phyloP scores from a whole-genome alignment of 192 early-diverging fungal genomes.

The Mortierella claussenii region DNA sequence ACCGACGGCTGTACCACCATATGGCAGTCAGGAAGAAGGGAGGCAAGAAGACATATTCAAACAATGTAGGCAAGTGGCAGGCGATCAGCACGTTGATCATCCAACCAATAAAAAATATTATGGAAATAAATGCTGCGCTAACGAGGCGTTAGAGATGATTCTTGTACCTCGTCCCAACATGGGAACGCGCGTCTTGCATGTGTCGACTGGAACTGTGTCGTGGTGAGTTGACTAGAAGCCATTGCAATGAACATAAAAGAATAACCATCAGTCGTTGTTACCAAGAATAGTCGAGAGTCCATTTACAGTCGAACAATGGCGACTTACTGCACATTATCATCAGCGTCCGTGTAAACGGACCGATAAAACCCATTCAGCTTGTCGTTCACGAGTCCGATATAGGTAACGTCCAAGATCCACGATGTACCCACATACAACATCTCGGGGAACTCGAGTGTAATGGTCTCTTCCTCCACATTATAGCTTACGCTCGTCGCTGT shows the following conservation, averaged over 20 bases:
- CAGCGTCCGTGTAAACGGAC: conserved; percentile 71
- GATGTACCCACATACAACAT: conserved; percentile 57
- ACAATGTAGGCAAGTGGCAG: too few relatives aligned
- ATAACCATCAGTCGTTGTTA: too few relatives aligned
- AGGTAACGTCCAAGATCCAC: conserved; percentile 60
- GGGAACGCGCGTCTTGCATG: conserved; percentile 92
- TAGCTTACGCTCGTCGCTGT: conserved; percentile 52
- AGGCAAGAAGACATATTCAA: too few relatives aligned
- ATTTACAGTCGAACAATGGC: too few relatives aligned
- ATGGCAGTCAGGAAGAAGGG: too few relatives aligned
- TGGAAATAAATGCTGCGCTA: too few relatives aligned
- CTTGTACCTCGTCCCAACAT: conserved; percentile 87
- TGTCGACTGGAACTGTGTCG: conserved; percentile 96
- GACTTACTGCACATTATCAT: conserved; percentile 63
- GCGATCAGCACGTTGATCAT: too few relatives aligned
- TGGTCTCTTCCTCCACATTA: conserved; percentile 44
- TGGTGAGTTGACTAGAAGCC: conserved; percentile 75
- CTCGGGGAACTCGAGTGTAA: conserved; percentile 59
- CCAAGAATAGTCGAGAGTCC: too few relatives aligned
- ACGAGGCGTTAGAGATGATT: too few relatives aligned
- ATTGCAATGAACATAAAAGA: background rate
- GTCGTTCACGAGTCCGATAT: conserved; percentile 72
- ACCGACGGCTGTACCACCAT: conserved; percentile 66
- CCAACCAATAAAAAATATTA: too few relatives aligned
- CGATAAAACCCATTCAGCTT: conserved; percentile 91